Conservation (phyloP, 345 rosid genomes). For the Pugionium dolabratum region DNA sequence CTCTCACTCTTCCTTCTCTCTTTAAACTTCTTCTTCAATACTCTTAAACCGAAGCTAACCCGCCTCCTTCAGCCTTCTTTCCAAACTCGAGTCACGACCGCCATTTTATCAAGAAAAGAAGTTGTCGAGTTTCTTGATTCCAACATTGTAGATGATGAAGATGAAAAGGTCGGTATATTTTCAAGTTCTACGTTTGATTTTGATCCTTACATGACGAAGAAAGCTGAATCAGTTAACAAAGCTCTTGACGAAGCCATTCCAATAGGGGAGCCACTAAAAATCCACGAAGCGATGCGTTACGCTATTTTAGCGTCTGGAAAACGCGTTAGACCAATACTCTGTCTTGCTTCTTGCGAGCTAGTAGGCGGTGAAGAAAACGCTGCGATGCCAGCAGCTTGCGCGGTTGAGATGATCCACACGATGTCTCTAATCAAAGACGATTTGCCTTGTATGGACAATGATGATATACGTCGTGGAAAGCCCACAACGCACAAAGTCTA, state of each 20-base stretch:
- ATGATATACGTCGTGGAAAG: constrained; percentile 60
- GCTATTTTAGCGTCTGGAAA: constrained; percentile 65
- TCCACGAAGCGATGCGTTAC: constrained; percentile 75
- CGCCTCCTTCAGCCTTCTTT: constrained; percentile 34
- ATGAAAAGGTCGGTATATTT: constrained; percentile 22
- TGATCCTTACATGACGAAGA: constrained; percentile 63
- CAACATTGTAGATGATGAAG: constrained; percentile 41
- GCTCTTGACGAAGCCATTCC: constrained; percentile 60
- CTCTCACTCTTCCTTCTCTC: constrained; percentile 29
- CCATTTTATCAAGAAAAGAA: constrained; percentile 35
- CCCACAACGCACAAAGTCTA: constrained; percentile 59
- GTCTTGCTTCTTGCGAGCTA: constrained; percentile 64
- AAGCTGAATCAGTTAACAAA: constrained; percentile 49
- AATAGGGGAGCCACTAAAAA: constrained; percentile 43
- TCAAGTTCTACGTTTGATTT: constrained; percentile 49
- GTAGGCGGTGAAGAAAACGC: constrained; percentile 53
- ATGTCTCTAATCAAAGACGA: constrained; percentile 74
- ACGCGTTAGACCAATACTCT: constrained; percentile 64
- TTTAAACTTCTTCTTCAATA: constrained; percentile 25
- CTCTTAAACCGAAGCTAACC: constrained; percentile 23
- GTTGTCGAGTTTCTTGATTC: constrained; percentile 32
- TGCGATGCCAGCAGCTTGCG: constrained; percentile 65
- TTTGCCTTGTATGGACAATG: constrained; percentile 76
- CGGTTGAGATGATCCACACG: constrained; percentile 71
- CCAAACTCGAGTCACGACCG: constrained; percentile 14